These are phyloP conservation scores for Musa acuminata DNA, from an alignment of 176 grass and related monocot species.

Conservation along the genomic window DNA sequence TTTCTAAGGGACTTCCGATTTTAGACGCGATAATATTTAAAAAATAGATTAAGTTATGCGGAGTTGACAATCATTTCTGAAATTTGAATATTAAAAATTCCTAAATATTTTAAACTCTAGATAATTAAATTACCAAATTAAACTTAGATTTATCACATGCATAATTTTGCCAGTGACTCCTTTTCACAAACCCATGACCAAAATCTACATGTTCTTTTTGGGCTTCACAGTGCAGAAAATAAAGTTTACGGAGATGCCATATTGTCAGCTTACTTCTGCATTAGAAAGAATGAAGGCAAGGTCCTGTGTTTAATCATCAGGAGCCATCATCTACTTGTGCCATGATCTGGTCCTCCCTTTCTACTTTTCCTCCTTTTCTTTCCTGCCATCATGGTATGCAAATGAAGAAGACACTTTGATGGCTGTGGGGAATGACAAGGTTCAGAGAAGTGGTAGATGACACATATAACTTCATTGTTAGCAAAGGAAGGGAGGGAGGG, in stretches of 20 bases:
- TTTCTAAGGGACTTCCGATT: no score
- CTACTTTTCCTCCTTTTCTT: background rate
- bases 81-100: no score
- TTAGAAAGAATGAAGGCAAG: background rate
- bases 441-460: conserved; percentile 5
- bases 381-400: conserved; percentile 8
- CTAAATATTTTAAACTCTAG: no score
- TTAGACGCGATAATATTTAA: no score
- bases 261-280: background rate
- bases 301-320: background rate
- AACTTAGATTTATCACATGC: no score
- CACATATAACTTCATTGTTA: background rate
- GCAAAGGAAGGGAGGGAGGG: background rate
- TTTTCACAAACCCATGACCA: no score
- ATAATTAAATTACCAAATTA: no score
- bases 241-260: background rate
- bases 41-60: no score
- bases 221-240: no score
- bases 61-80: no score
- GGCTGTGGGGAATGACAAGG: background rate
- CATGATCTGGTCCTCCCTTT: conserved; percentile 2
- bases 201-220: no score
- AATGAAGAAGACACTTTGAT: conserved; percentile 13
- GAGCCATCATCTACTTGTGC: background rate
- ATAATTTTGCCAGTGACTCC: no score